A percentile compares a stretch with the other conserved stretches of the same genome.
Evolutionary conservation across 257 asterid genomes (phyloP).

Genomic region (Mentha longifolia): DNA sequence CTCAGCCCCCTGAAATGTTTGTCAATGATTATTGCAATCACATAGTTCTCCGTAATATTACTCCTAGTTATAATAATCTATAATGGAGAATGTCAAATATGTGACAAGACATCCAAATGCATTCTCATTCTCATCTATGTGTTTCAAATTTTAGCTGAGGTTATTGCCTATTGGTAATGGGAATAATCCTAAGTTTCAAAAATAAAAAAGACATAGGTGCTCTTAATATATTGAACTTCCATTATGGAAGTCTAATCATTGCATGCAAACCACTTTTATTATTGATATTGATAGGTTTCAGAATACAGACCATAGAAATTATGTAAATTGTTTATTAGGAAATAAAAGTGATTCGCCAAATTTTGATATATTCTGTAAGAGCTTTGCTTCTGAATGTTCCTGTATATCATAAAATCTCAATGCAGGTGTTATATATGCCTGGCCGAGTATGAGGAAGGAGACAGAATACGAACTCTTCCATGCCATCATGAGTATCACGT

Average conservation of each 20-base stretch:
- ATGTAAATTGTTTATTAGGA: background rate
- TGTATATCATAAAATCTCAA: slow-evolving; percentile 24
- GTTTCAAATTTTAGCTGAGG: background rate
- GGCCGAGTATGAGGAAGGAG: slow-evolving; percentile 88
- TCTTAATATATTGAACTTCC: too few relatives aligned
- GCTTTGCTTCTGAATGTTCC: slow-evolving; percentile 9
- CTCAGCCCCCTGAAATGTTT: background rate
- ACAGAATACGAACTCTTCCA: slow-evolving; percentile 77
- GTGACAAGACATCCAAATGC: slow-evolving; percentile 5
- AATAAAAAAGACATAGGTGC: too few relatives aligned
- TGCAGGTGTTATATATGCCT: slow-evolving; percentile 92
- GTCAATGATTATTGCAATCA: background rate
- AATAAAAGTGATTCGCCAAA: background rate
- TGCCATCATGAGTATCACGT: slow-evolving; percentile 86
- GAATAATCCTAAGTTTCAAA: background rate
- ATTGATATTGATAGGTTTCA: too few relatives aligned
- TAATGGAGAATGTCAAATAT: background rate
- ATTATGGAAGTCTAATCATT: too few relatives aligned
- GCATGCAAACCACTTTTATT: too few relatives aligned
- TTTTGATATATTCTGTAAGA: background rate
- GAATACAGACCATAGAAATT: too few relatives aligned
- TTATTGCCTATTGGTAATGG: background rate
- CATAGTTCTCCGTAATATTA: background rate
- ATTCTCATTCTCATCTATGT: background rate
- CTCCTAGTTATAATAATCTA: background rate